Evolutionary conservation across 371 early-diverging fungal genomes (phyloP).

Genomic region (Lichtheimia corymbifera): DNA sequence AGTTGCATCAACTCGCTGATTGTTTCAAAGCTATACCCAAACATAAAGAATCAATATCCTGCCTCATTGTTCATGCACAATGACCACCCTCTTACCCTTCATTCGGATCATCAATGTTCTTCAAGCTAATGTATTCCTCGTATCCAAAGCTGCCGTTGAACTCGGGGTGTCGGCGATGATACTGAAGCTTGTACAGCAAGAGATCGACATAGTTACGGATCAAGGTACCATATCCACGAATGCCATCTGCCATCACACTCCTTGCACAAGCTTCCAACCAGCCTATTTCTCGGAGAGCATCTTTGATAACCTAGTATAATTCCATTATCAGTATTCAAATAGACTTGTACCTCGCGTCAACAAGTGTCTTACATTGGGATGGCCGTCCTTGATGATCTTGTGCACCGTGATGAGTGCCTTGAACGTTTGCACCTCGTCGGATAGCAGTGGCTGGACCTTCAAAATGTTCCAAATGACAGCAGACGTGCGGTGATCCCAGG

Average conservation of each 20-base stretch:
- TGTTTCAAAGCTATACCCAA: constrained; percentile 75
- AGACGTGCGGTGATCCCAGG: constrained; percentile 91
- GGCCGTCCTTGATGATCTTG: constrained; percentile 94
- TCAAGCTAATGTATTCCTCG: constrained; percentile 92
- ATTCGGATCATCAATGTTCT: constrained; percentile 94
- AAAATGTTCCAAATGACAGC: constrained; percentile 87
- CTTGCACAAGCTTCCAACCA: constrained; percentile 71
- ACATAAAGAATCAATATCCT: background rate
- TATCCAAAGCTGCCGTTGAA: constrained; percentile 96
- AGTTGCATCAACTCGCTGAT: constrained; percentile 91
- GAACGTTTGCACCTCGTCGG: constrained; percentile 93
- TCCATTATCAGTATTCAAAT: background rate
- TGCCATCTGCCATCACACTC: constrained; percentile 62
- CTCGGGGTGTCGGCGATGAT: constrained; percentile 89
- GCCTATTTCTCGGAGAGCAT: constrained; percentile 71
- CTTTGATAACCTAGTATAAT: constrained; percentile 64
- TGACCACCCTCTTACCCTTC: constrained; percentile 73
- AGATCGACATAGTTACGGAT: constrained; percentile 93
- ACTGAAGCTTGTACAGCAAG: constrained; percentile 87
- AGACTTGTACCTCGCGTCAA: background rate
- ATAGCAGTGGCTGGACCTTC: constrained; percentile 82
- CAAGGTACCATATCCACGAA: constrained; percentile 81
- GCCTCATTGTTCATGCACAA: background rate
- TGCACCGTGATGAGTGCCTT: constrained; percentile 94
- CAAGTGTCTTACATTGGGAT: constrained; percentile 63